Base-by-base conservation (phyloP, 1,139 yeast genomes). In the Petasospora fabianii region DNA sequence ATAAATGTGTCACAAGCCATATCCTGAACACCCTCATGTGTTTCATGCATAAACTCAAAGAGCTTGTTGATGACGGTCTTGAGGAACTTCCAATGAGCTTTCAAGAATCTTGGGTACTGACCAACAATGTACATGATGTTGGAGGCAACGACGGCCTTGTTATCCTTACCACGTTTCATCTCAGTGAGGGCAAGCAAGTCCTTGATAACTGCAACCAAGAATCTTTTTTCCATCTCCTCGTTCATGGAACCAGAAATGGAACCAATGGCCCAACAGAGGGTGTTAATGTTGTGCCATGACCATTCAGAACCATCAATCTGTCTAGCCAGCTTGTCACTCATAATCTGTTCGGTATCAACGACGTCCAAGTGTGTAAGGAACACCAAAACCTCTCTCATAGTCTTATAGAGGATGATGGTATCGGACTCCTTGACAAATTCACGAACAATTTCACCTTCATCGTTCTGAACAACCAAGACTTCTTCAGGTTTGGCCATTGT, bases 1-100 rank as follows among this genome's bases (percentile, higher is more conserved):
- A 90, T 90, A 61, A 92, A 92, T 1, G 99, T 92, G 64, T 92
- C 98, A 71, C 98, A 92, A 9, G 99, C 98, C 98, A 92, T 92
- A 65, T 92, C 98, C 68, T 92, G 98, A 48, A 92, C 98, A 66
- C 97, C 98, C 64, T 90, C 99, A 62, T 92, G 98, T 20, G 97
- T 88, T 70, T 92, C 99, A 66, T 92, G 98, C 99, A 92, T 92
- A 58, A 92, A 92, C 64, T 94, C 98, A 65, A 92, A 92, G 55
- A 92, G 73, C 64, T 92, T 92, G 66, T 87, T 84, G 47, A 92
- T 92, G 34, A 92, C 99, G 0, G 98, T 92, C 63, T 90, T 90
- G 60, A 94, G 70, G 57, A 92, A 94, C 63, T 86, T 86, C 98
- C 98, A 92, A 63, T 92, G 98, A 9, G 98, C 97, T 56, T 88